These are phyloP conservation scores for Gnaphalium uliginosum DNA, from an alignment of 129 eudicot genomes.

Conservation along the genomic window DNA sequence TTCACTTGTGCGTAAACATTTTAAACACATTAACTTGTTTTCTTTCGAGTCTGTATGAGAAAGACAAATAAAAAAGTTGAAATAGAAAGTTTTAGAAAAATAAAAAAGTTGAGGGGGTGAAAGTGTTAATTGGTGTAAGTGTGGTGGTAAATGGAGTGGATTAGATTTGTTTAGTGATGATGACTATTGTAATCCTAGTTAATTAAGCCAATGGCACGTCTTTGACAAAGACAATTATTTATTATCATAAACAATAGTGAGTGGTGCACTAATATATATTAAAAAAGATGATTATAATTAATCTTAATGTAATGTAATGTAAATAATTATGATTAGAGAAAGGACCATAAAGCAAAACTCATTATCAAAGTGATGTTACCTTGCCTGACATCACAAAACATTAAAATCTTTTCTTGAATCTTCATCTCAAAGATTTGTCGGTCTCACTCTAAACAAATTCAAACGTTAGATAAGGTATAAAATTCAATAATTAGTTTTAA, in stretches of 20 bases:
- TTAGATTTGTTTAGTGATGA: constrained; percentile 30
- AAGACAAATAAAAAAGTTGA: background rate
- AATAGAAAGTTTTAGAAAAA: background rate
- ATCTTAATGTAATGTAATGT: constrained; percentile 1
- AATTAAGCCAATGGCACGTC: constrained; percentile 52
- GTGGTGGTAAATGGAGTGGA: constrained; percentile 24
- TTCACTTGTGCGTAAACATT: background rate
- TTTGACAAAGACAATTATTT: constrained; percentile 41
- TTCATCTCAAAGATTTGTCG: constrained; percentile 36
- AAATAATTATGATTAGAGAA: constrained; percentile 22
- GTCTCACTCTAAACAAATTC: constrained; percentile 2
- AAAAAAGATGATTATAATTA: background rate
- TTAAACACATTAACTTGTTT: background rate
- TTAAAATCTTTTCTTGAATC: constrained; percentile 40
- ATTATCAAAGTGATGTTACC: constrained; percentile 42
- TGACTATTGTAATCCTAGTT: constrained; percentile 34
- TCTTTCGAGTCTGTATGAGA: background rate
- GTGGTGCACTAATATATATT: constrained; percentile 40
- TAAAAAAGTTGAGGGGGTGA: constrained; percentile 10
- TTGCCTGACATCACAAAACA: constrained; percentile 52
- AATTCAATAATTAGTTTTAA: constrained; percentile 4
- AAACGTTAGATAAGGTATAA: background rate
- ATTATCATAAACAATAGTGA: constrained; percentile 30
- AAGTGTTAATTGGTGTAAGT: constrained; percentile 19
- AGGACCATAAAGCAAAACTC: constrained; percentile 36